Evolutionary conservation across 768 basidiomycete genomes (phyloP).

Genomic region (Lentinula aciculospora): DNA sequence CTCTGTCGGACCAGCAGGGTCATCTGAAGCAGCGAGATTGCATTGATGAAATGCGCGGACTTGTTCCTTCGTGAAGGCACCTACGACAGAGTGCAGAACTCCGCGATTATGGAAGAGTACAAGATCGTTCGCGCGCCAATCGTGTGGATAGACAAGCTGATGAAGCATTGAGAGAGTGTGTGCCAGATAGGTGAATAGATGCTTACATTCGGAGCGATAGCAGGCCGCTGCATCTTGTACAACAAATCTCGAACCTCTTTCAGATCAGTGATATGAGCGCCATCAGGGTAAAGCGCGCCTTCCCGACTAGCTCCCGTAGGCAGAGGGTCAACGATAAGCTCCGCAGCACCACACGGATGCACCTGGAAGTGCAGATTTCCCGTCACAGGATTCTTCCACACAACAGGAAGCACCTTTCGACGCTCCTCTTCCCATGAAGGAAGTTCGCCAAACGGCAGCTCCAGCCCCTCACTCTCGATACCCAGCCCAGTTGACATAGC

Average conservation of each 20-base stretch:
- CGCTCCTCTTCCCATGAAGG: slow-evolving; percentile 79
- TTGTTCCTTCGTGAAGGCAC: slow-evolving; percentile 62
- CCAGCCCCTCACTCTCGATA: slow-evolving; percentile 72
- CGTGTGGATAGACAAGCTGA: slow-evolving; percentile 51
- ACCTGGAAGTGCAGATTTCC: slow-evolving; percentile 83
- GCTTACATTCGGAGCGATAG: slow-evolving; percentile 64
- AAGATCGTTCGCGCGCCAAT: slow-evolving; percentile 62
- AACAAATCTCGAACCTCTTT: slow-evolving; percentile 65
- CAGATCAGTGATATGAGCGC: slow-evolving; percentile 70
- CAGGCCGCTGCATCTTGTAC: slow-evolving; percentile 86
- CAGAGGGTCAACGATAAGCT: slow-evolving; percentile 70
- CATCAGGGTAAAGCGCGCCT: slow-evolving; percentile 77
- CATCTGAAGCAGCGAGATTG: slow-evolving; percentile 78
- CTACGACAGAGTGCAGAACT: slow-evolving; percentile 76
- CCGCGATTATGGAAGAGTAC: slow-evolving; percentile 87
- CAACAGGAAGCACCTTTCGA: slow-evolving; percentile 61
- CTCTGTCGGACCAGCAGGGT: slow-evolving; percentile 60
- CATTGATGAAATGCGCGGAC: slow-evolving; percentile 81
- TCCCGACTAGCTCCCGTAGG: slow-evolving; percentile 52
- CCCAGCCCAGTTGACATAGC: slow-evolving; percentile 78
- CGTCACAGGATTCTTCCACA: slow-evolving; percentile 90
- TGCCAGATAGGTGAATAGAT: not conserved
- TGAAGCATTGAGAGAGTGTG: not conserved
- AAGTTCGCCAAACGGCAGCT: slow-evolving; percentile 60
- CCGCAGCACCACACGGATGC: slow-evolving; percentile 71